Conservation (phyloP, 106 monocot species). For the Narthecium ossifragum region DNA sequence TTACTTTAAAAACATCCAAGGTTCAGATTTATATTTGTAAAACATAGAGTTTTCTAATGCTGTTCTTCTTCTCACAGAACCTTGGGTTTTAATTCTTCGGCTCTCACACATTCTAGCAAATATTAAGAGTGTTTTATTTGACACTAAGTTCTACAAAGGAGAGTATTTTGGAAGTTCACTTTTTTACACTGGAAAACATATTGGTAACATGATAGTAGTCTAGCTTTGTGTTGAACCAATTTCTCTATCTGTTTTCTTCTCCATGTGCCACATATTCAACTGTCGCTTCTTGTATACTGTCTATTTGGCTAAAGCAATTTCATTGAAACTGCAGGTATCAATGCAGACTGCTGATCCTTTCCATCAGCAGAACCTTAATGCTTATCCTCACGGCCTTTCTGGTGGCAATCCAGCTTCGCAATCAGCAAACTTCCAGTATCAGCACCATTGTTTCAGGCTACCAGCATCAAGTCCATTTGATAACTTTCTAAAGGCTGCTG, state of each 20-base stretch:
- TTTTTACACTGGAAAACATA: not conserved
- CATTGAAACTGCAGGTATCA: not conserved
- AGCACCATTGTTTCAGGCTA: slow-evolving; percentile 29
- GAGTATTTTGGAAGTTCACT: not conserved
- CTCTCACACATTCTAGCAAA: no score
- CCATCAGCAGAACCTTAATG: slow-evolving; percentile 20
- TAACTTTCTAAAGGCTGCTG: slow-evolving; percentile 61
- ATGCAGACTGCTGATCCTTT: slow-evolving; percentile 46
- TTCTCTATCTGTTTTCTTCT: not conserved
- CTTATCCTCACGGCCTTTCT: slow-evolving; percentile 7
- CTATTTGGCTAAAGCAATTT: no score
- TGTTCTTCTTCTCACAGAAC: no score
- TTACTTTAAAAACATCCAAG: no score
- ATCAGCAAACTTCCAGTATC: slow-evolving; percentile 12
- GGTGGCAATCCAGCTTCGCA: not conserved
- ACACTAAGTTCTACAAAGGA: no score
- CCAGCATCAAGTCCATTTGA: slow-evolving; percentile 67
- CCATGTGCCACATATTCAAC: not conserved
- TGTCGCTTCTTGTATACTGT: no score
- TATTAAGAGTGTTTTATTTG: no score
- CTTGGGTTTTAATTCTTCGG: no score
- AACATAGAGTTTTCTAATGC: no score
- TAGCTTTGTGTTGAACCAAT: not conserved
- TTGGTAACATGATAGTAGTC: not conserved
- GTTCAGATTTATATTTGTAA: no score